Evolutionary conservation across 2,329 filamentous ascomycete genomes (phyloP).

Genomic region (Fusarium protoensiforme): DNA sequence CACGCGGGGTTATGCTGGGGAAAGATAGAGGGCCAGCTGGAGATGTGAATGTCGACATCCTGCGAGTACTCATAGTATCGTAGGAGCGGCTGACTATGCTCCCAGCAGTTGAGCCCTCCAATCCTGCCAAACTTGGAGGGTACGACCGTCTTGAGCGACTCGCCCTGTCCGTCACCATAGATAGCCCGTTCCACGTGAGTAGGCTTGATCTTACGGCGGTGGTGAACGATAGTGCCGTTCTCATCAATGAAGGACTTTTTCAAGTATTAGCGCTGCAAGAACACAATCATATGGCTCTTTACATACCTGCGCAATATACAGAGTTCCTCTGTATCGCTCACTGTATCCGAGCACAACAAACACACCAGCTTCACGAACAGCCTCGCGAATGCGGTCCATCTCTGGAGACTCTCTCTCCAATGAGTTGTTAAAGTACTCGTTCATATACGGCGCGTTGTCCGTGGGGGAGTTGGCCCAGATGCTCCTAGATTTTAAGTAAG

Average conservation of each 20-base stretch:
- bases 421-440: constrained; percentile 59
- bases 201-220: constrained; percentile 62
- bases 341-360: constrained; percentile 56
- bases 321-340: constrained; percentile 49
- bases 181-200: constrained; percentile 62
- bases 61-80: constrained; percentile 58
- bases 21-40: constrained; percentile 57
- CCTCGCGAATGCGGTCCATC: constrained; percentile 55
- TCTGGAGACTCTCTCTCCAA: constrained; percentile 52
- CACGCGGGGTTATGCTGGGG: constrained; percentile 47
- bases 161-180: constrained; percentile 57
- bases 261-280: too few species aligned
- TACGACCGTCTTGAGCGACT: constrained; percentile 52
- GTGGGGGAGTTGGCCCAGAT: constrained; percentile 42
- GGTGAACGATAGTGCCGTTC: constrained; percentile 51
- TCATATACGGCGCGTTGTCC: constrained; percentile 52
- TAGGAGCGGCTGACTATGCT: constrained; percentile 60
- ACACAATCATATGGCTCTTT: too few species aligned
- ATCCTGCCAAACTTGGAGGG: constrained; percentile 51
- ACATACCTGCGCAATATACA: constrained; percentile 54
- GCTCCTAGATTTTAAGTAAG: constrained; percentile 30
- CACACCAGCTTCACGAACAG: constrained; percentile 58
- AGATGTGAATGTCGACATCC: constrained; percentile 58
- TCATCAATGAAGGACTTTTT: constrained; percentile 55
- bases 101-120: constrained; percentile 60